Conservation (phyloP, 2,329 filamentous ascomycete genomes). For the Colletotrichum sidae region DNA sequence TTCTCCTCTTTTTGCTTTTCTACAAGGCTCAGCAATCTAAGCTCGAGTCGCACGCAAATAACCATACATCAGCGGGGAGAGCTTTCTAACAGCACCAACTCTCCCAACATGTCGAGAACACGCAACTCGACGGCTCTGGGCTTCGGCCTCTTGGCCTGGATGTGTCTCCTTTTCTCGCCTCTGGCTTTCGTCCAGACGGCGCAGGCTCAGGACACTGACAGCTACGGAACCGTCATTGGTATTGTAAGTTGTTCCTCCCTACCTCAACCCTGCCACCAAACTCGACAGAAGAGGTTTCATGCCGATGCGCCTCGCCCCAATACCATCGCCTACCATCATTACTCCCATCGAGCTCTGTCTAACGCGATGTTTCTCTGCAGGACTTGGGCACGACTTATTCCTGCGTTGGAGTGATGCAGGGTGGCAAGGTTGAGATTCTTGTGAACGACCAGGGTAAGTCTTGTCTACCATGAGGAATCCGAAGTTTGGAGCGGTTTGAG, state of each 20-base stretch:
- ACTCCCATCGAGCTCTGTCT: neutral
- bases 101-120: slow-evolving; percentile 63
- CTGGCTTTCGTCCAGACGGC: slow-evolving; percentile 86
- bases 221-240: slow-evolving; percentile 91
- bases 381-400: slow-evolving; percentile 90
- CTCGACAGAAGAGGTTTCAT: too few species aligned
- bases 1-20: slow-evolving; percentile 7
- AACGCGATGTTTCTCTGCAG: slow-evolving; percentile 45
- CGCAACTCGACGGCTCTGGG: slow-evolving; percentile 78
- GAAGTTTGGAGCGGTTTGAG: neutral
- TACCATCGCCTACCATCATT: too few species aligned
- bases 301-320: too few species aligned
- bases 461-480: neutral
- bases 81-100: slow-evolving; percentile 33
- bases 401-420: slow-evolving; percentile 96
- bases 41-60: slow-evolving; percentile 28
- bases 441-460: slow-evolving; percentile 82
- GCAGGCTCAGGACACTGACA: slow-evolving; percentile 78
- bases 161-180: slow-evolving; percentile 88
- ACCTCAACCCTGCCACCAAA: neutral
- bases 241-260: slow-evolving; percentile 70
- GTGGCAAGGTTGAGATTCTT: slow-evolving; percentile 94
- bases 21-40: slow-evolving; percentile 13
- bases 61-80: slow-evolving; percentile 2
- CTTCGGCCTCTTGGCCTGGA: slow-evolving; percentile 92